phyloP scores from a whole-genome alignment of 495 filamentous ascomycete genomes.

The Staphylotrichum longicolle region DNA sequence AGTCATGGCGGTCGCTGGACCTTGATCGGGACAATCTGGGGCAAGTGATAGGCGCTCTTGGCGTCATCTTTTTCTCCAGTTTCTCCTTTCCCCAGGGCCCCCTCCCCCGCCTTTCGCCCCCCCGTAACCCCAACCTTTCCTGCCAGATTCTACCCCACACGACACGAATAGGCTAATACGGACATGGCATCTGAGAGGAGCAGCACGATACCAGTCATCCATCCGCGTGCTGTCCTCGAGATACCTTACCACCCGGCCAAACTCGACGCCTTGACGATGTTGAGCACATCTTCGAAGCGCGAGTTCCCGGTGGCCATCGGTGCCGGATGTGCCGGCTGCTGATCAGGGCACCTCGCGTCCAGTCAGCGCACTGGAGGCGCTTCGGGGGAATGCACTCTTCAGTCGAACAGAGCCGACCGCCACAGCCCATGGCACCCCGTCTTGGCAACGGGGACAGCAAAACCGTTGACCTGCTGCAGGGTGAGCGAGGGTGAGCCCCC shows the following conservation, averaged over 20 bases:
- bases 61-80: background rate
- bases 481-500: background rate
- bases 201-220: background rate
- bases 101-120: slow-evolving; percentile 13
- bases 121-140: slow-evolving; percentile 3
- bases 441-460: slow-evolving; percentile 14
- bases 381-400: slow-evolving; percentile 13
- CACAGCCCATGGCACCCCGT: background rate
- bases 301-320: no score
- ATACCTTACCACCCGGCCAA: no score
- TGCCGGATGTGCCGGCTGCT: background rate
- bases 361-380: background rate
- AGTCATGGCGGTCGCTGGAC: no score
- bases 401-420: slow-evolving; percentile 3
- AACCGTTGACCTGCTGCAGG: slow-evolving; percentile 17
- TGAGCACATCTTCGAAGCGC: no score
- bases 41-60: slow-evolving; percentile 1
- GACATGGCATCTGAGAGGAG: background rate
- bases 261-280: no score
- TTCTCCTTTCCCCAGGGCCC: background rate
- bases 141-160: slow-evolving; percentile 5
- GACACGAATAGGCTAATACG: slow-evolving; percentile 17
- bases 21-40: no score
- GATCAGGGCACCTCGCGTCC: background rate
- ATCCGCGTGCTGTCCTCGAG: no score